phyloP scores from a whole-genome alignment of 2,329 filamentous ascomycete genomes.

The Pezicula neosporulosa region DNA sequence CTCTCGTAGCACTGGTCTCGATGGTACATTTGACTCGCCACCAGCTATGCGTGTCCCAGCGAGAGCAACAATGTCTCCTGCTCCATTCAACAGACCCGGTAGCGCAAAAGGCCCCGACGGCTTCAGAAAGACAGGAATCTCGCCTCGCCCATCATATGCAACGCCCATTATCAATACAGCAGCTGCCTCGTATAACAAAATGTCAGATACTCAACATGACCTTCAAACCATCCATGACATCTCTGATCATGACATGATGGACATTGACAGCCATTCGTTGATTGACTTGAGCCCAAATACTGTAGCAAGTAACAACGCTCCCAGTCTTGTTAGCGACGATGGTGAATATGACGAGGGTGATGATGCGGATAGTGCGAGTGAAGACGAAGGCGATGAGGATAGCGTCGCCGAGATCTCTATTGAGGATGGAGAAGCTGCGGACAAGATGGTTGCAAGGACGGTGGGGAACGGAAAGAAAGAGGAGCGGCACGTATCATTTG shows the following conservation, averaged over 20 bases:
- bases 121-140: slow-evolving; percentile 30
- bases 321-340: slow-evolving; percentile 77
- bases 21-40: slow-evolving; percentile 33
- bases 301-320: slow-evolving; percentile 70
- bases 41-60: slow-evolving; percentile 55
- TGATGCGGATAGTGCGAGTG: slow-evolving; percentile 47
- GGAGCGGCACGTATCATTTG: slow-evolving; percentile 32
- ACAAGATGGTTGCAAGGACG: slow-evolving; percentile 23
- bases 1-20: slow-evolving; percentile 28
- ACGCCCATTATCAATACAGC: slow-evolving; percentile 23
- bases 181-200: slow-evolving; percentile 14
- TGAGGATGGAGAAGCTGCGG: slow-evolving; percentile 41
- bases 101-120: slow-evolving; percentile 54
- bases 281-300: slow-evolving; percentile 67
- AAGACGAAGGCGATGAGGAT: slow-evolving; percentile 51
- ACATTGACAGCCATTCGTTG: slow-evolving; percentile 48
- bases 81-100: slow-evolving; percentile 42
- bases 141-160: slow-evolving; percentile 32
- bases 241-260: slow-evolving; percentile 37
- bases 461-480: slow-evolving; percentile 24
- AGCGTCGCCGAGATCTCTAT: slow-evolving; percentile 60
- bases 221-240: slow-evolving; percentile 10
- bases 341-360: slow-evolving; percentile 75
- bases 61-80: slow-evolving; percentile 51
- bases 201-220: slow-evolving; percentile 12